Conservation (phyloP, 257 asterid species). For the Orobanche coerulescens region DNA sequence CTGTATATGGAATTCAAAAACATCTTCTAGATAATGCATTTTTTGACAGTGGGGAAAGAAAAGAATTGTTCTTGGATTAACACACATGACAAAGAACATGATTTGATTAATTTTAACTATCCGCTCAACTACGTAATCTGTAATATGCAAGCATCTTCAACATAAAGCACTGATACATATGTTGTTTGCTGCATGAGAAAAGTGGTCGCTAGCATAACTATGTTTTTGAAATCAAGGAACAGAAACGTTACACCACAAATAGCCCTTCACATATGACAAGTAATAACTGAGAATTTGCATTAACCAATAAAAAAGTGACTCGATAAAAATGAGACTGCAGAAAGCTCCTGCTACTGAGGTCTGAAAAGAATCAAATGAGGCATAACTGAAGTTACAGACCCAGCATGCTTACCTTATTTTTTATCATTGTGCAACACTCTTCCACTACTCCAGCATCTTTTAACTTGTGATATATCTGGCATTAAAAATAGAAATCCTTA, state of each 20-base stretch:
- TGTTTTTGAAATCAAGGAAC: neutral
- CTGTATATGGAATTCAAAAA: neutral
- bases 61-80: neutral
- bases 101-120: neutral
- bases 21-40: neutral
- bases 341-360: constrained; percentile 10
- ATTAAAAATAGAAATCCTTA: constrained; percentile 8
- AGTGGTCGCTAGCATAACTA: neutral
- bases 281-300: constrained; percentile 2
- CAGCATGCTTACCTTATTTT: constrained; percentile 52
- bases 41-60: neutral
- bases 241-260: neutral
- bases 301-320: constrained; percentile 13
- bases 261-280: constrained; percentile 2
- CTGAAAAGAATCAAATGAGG: constrained; percentile 7
- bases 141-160: neutral
- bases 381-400: constrained; percentile 18
- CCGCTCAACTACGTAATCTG: neutral
- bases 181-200: neutral
- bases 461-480: constrained; percentile 56
- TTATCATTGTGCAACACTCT: constrained; percentile 56
- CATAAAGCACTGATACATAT: constrained; percentile 6
- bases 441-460: constrained; percentile 67
- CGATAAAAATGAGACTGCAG: neutral
- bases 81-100: neutral